Evolutionary conservation across 2,329 filamentous ascomycete species (phyloP).

Genomic region (Cordyceps fumosorosea): DNA sequence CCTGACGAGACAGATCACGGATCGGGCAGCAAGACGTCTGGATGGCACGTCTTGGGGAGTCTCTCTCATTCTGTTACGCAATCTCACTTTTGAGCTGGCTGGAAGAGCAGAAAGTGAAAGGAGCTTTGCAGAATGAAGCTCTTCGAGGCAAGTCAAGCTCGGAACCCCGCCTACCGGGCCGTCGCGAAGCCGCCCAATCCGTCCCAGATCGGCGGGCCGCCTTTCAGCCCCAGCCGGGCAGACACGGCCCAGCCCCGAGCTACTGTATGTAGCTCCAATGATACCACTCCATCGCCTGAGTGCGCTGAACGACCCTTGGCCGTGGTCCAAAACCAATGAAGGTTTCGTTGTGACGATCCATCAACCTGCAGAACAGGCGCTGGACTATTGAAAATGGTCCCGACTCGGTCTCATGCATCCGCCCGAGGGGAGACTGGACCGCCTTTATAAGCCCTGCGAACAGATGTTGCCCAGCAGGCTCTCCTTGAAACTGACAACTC

Average conservation of each 20-base stretch:
- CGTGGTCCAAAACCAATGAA: no score
- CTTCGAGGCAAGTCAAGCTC: neutral
- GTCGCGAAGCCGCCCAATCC: conserved; percentile 4
- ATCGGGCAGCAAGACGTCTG: no score
- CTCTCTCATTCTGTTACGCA: no score
- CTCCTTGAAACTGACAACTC: neutral
- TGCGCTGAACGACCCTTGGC: no score
- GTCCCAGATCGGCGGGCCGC: neutral
- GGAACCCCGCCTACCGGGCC: neutral
- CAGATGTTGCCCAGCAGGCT: neutral
- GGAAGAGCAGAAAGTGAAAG: no score
- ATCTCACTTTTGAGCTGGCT: no score
- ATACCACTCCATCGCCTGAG: neutral
- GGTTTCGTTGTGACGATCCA: neutral
- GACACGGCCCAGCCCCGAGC: neutral
- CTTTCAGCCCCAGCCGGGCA: neutral
- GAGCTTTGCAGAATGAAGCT: neutral
- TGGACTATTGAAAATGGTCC: neutral
- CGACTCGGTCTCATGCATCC: no score
- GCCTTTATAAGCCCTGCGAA: neutral
- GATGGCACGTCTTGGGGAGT: no score
- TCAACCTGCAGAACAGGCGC: neutral
- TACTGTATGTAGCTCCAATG: no score
- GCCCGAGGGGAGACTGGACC: neutral
- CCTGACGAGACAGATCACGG: no score